These are phyloP conservation scores for Phlyctochytrium bullatum DNA, from an alignment of 192 early-diverging fungal species.

Conservation along the genomic window DNA sequence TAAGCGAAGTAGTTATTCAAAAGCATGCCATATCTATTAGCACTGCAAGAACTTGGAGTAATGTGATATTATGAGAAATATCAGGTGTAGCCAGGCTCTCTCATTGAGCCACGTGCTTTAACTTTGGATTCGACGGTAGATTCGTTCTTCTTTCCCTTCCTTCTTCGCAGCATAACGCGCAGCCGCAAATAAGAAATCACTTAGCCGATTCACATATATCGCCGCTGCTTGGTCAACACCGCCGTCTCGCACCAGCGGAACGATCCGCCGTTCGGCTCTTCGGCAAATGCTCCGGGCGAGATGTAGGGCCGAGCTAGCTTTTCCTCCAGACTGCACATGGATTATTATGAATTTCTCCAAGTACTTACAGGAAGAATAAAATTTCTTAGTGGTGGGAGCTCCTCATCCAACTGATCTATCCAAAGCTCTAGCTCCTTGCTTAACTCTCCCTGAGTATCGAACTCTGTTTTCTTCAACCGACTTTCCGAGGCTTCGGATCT, in stretches of 20 bases:
- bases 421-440: slow-evolving; percentile 69
- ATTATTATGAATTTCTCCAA: slow-evolving; percentile 20
- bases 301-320: slow-evolving; percentile 76
- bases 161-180: slow-evolving; percentile 75
- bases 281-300: slow-evolving; percentile 81
- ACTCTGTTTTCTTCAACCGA: slow-evolving; percentile 65
- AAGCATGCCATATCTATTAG: too few species aligned
- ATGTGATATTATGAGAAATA: too few species aligned
- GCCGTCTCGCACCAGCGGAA: slow-evolving; percentile 62
- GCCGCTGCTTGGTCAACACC: slow-evolving; percentile 57
- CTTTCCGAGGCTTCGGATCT: slow-evolving; percentile 53
- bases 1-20: too few species aligned
- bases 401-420: slow-evolving; percentile 75
- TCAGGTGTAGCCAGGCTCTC: too few species aligned
- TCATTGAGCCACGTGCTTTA: too few species aligned
- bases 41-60: too few species aligned
- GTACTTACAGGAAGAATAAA: slow-evolving; percentile 86
- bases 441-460: slow-evolving; percentile 69
- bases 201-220: slow-evolving; percentile 77
- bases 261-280: slow-evolving; percentile 78
- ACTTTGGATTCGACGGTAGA: too few species aligned
- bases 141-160: slow-evolving; percentile 67
- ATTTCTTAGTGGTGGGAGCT: slow-evolving; percentile 71
- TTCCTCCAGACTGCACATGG: slow-evolving; percentile 89
- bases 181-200: slow-evolving; percentile 90